A percentile compares a stretch with the other conserved stretches of the same genome.
Evolutionary conservation across 192 early-diverging fungal genomes (phyloP).

Genomic region (Coemansia biformis): DNA sequence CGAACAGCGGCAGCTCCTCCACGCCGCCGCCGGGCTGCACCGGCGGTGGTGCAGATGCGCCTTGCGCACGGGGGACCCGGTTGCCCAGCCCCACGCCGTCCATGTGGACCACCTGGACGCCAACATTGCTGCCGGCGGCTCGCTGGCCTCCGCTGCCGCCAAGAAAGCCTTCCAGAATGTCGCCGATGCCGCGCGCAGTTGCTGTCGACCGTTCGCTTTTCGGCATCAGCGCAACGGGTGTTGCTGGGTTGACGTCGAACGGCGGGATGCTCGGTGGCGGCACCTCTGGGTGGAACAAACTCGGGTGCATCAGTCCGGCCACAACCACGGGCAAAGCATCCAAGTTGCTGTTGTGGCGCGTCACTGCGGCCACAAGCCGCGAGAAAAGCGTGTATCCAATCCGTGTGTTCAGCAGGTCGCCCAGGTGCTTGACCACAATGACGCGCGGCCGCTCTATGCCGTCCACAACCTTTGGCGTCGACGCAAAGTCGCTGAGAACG

Average conservation of each 20-base stretch:
- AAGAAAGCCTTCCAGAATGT: slow-evolving; percentile 22
- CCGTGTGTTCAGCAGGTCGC: slow-evolving; percentile 46
- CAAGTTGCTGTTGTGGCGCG: slow-evolving; percentile 13
- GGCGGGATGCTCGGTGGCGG: slow-evolving; percentile 46
- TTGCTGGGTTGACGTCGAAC: slow-evolving; percentile 42
- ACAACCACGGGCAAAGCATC: slow-evolving; percentile 16
- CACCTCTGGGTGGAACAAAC: slow-evolving; percentile 36
- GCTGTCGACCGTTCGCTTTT: slow-evolving; percentile 8
- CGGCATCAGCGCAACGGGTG: slow-evolving; percentile 37
- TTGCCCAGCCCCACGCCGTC: slow-evolving; percentile 1
- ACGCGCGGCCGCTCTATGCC: slow-evolving; percentile 20
- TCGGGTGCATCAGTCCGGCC: slow-evolving; percentile 45
- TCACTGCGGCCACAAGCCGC: slow-evolving; percentile 16
- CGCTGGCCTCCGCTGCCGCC: slow-evolving; percentile 10
- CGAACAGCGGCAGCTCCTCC: slow-evolving; percentile 39
- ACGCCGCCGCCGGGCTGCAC: not conserved
- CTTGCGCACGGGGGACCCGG: not conserved
- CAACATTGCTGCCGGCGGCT: slow-evolving; percentile 11
- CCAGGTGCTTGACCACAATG: slow-evolving; percentile 43
- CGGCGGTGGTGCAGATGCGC: not conserved
- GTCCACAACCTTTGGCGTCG: slow-evolving; percentile 5
- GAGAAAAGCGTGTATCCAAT: slow-evolving; percentile 48
- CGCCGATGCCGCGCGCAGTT: slow-evolving; percentile 11
- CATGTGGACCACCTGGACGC: slow-evolving; percentile 32
- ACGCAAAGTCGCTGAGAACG: slow-evolving; percentile 22